These are phyloP conservation scores for Microcyclospora pomicola DNA, from an alignment of 2,329 filamentous ascomycete genomes.

Conservation along the genomic window DNA sequence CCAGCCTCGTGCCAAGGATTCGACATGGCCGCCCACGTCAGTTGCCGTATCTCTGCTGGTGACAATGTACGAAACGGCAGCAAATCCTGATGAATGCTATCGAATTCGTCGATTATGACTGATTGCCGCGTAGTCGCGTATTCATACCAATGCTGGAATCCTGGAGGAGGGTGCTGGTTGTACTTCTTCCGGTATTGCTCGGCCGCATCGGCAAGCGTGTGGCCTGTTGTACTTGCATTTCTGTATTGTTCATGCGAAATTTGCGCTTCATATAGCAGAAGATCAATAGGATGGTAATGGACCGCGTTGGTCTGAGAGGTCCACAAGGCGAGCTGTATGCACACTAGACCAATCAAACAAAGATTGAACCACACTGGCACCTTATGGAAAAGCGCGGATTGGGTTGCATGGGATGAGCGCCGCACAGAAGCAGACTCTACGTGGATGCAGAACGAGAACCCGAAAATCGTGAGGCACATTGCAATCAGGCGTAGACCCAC, in stretches of 20 bases:
- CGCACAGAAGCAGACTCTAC: conserved; percentile 8
- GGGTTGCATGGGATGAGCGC: not conserved
- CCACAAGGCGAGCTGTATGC: conserved; percentile 28
- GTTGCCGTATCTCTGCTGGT: conserved; percentile 37
- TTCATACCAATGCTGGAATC: conserved; percentile 46
- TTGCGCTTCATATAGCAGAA: conserved; percentile 38
- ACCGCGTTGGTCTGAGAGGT: conserved; percentile 27
- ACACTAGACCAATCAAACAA: conserved; percentile 28
- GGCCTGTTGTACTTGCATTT: conserved; percentile 34
- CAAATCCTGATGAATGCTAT: conserved; percentile 44
- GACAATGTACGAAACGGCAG: conserved; percentile 41
- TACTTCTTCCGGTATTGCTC: conserved; percentile 40
- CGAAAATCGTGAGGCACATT: conserved; percentile 13
- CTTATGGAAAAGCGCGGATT: conserved; percentile 1
- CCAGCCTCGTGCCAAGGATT: conserved; percentile 42
- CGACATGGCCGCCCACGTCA: conserved; percentile 39
- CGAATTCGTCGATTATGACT: conserved; percentile 45
- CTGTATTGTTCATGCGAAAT: conserved; percentile 36
- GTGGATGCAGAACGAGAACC: conserved; percentile 19
- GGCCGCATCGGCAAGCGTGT: conserved; percentile 36
- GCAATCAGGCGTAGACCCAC: conserved; percentile 12
- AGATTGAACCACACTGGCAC: conserved; percentile 22
- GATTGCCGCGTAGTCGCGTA: conserved; percentile 40
- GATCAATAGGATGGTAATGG: conserved; percentile 41
- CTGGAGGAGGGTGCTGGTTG: conserved; percentile 41